A percentile compares a stretch with the other conserved stretches of the same genome.
Evolutionary conservation across 2,329 filamentous ascomycete species (phyloP).

Genomic region (Aphanoascus verrucosus): DNA sequence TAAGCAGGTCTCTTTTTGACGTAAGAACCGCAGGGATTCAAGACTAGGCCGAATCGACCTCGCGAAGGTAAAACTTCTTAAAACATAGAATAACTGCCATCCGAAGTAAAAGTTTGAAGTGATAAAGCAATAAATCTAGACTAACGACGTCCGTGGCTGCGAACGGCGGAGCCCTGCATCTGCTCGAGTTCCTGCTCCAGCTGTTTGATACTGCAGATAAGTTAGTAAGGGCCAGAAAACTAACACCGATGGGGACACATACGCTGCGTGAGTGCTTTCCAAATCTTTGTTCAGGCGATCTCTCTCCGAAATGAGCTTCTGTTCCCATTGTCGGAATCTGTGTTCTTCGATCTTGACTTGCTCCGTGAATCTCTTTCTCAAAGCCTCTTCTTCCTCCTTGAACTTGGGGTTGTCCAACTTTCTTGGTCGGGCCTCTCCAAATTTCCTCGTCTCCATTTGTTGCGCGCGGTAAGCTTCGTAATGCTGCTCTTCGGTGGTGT

Average conservation of each 20-base stretch:
- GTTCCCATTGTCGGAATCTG: constrained; percentile 98
- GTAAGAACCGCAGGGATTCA: constrained; percentile 1
- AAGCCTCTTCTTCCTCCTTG: constrained; percentile 98
- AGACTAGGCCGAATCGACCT: constrained; percentile 2
- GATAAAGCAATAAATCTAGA: constrained; percentile 2
- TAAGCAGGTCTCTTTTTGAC: neutral
- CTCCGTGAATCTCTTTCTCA: constrained; percentile 98
- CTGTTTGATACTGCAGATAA: constrained; percentile 36
- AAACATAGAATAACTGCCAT: constrained; percentile 34
- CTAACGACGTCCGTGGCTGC: constrained; percentile 88
- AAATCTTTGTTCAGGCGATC: constrained; percentile 99
- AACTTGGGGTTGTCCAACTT: constrained; percentile 99
- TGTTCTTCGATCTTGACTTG: constrained; percentile 99
- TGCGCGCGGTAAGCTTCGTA: constrained; percentile 98
- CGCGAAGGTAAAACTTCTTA: constrained; percentile 29
- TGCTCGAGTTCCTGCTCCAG: constrained; percentile 79
- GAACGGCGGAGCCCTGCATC: constrained; percentile 81
- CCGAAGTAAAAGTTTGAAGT: constrained; percentile 10
- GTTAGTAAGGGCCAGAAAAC: constrained; percentile 21
- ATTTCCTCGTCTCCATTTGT: constrained; percentile 99
- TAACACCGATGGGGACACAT: constrained; percentile 21
- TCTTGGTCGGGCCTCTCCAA: constrained; percentile 89
- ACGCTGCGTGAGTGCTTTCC: constrained; percentile 85
- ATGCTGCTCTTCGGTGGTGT: constrained; percentile 98
- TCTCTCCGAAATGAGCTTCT: constrained; percentile 98